Evolutionary conservation across 1,284 basidiomycete genomes (phyloP).

Genomic region (Schizopora paradoxa): DNA sequence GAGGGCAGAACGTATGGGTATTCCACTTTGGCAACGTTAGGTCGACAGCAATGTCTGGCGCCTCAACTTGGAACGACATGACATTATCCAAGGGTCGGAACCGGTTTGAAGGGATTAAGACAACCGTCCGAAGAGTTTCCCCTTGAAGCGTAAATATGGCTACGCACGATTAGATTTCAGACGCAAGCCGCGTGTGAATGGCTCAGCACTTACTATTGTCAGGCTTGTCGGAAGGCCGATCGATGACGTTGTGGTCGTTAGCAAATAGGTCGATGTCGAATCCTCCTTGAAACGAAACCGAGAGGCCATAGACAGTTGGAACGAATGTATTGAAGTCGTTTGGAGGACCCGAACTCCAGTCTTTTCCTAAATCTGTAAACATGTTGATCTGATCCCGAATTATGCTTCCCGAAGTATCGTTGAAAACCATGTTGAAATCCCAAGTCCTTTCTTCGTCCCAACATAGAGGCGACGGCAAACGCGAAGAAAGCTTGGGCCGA

Average conservation of each 20-base stretch:
- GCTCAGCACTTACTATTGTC: slow-evolving; percentile 62
- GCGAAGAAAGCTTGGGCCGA: slow-evolving; percentile 10
- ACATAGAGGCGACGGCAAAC: slow-evolving; percentile 54
- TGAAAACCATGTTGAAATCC: slow-evolving; percentile 66
- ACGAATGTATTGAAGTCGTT: slow-evolving; percentile 78
- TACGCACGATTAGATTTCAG: slow-evolving; percentile 27
- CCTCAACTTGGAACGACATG: slow-evolving; percentile 62
- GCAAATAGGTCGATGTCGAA: slow-evolving; percentile 79
- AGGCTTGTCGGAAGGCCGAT: slow-evolving; percentile 71
- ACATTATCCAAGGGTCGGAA: slow-evolving; percentile 70
- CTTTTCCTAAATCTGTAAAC: slow-evolving; percentile 82
- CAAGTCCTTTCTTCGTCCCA: slow-evolving; percentile 76
- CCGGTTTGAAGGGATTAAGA: slow-evolving; percentile 61
- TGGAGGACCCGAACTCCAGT: slow-evolving; percentile 81
- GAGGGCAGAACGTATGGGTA: slow-evolving; percentile 64
- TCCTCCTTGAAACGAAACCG: slow-evolving; percentile 66
- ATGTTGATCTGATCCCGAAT: slow-evolving; percentile 91
- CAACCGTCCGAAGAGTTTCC: slow-evolving; percentile 43
- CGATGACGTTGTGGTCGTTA: slow-evolving; percentile 95
- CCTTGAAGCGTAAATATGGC: slow-evolving; percentile 72
- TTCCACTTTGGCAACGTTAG: slow-evolving; percentile 85
- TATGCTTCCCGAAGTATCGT: slow-evolving; percentile 68
- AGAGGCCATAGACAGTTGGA: slow-evolving; percentile 72
- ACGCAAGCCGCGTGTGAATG: slow-evolving; percentile 6
- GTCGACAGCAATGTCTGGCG: slow-evolving; percentile 50